Evolutionary conservation across 805 yeast genomes (phyloP), one percentile per base, ranked within the genome.

Genomic region (Suhomyces sp.): DNA sequence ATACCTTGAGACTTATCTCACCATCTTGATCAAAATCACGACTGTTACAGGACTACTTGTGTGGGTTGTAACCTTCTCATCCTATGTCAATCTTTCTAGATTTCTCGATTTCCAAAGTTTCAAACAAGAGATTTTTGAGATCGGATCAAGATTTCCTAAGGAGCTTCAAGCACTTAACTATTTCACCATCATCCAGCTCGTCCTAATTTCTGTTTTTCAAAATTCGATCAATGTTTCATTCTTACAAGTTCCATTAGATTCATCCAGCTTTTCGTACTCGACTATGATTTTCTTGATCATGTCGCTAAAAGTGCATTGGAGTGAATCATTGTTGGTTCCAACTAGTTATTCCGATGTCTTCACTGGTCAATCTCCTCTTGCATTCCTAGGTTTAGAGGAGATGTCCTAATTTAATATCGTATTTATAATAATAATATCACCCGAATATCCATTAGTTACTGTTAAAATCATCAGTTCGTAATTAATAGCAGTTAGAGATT

Each of bases 41-140:
- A 61, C 69, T 0, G 58, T 61, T 45, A 63, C 67, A 1, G 69
- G 69, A 17, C 53, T 66, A 51, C 53, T 65, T 25, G 63, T 65
- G 67, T 66, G 70, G 70, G 50, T 59, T 20, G 60, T 59, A 19
- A 54, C 63, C 13, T 55, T 61, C 35, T 27, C 57, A 2, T 53
- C 61, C 21, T 62, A 64, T 49, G 31, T 57, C 6, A 54, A 62
- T 13, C 63, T 56, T 46, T 20, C 50, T 19, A 33, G 44, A 41
- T 31, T 43, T 10, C 39, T 56, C 17, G 8, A 39, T 21, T 12
- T 13, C 15, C 15, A 45, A 17, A 19, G 12, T 21, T 31, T 50
- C 6, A 22, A 3, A 22, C 15, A 46, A 15, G 20, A 17, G 4
- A n/a, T 44, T 20, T 43, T 51, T 21, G 43, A 39, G 24, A 21